Base-by-base conservation (phyloP, 306 rosid genomes). In the Hippophae gyantsensis region DNA sequence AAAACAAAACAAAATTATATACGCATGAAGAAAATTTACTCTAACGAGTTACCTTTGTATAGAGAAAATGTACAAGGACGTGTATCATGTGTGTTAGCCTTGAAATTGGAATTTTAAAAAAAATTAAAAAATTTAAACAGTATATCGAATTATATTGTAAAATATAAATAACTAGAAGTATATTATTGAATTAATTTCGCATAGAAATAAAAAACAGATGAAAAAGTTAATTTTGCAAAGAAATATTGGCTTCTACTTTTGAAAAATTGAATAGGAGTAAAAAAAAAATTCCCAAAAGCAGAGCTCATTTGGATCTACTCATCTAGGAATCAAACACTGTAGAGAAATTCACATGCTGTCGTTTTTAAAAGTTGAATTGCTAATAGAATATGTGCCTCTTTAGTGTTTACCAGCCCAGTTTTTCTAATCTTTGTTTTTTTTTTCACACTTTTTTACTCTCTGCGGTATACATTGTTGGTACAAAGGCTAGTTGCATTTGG, bases 291-390 rank as follows among this genome's bases (percentile, higher is more conserved):
- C 40, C 72, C 50, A 60, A 73, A 76, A 70, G 76, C 66, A 58
- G 71, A 61, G 67, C 70, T 69, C 72, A 73, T 62, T 82, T 82
- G 79, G 83, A 81, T 79, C 83, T 18, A 18, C 23, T 18, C 23
- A 18, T 18, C 23, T 75, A 67, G 79, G 94, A 89, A 77, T 79
- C 84, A 81, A 67, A 70, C 56, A 49, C 38, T 49, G 59, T 56
- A 72, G 80, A 81, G 78, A 76, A 77, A 74, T 66, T 61, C 94
- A 85, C 90, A 83, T 89, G 96, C 77, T 61, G 62, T 73, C 69
- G 82, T 72, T 66, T 68, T 62, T 69, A 81, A 86, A 89, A 85
- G 94, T 76, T 71, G 77, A 73, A 18, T 18, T 18, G 23, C 23
- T 18, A 18, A 18, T 18, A 78, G 88, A 85, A 82, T 85, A 83